Evolutionary conservation across 2,329 filamentous ascomycete species (phyloP), one percentile per base, ranked within the genome.

Genomic region (Emmonsiellopsis sp.): DNA sequence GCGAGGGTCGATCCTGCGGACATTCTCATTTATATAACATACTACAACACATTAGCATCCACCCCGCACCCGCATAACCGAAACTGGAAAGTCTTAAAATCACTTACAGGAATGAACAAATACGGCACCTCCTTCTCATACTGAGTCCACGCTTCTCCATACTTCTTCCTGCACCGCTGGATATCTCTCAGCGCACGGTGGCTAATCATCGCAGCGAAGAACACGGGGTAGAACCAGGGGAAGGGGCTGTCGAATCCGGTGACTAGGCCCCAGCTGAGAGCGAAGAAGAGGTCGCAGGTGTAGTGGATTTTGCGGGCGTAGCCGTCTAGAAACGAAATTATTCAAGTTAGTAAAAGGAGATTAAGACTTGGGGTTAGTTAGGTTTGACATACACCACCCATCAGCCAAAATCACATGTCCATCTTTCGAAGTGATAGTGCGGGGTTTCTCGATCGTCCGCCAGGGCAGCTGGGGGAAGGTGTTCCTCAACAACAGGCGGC

Each of bases 401-500:
- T 94, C 89, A 41, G 85, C 83, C 46, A 95, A 77, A 55, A 95
- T 84, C 57, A 83, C 84, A 63, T 89, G 87, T 54, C 86, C 87
- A 54, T 83, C 80, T 42, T 82, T 78, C 8, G 86, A 87, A 55
- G 78, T 78, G 68, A 95, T 91, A 42, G 80, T 84, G 69, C 86
- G 84, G 45, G 90, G 89, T 72, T 95, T 91, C 61, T 88, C 73
- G 56, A 95, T 71, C 4, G 84, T 85, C 69, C 87, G 87, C 85
- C 89, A 96, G 7, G 89, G 89, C n/a, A 95, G 80, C 70, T 92
- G 87, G 5, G 91, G 90, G 75, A 95, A 95, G 2, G 89, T 85
- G 62, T 85, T 87, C 63, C 90, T 86, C 67, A 82, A 76, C 51
- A 85, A 71, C 51, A 70, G 61, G 34, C 59, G 54, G 41, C 83